These are phyloP conservation scores for Ambrosiella cleistominuta DNA, from an alignment of 2,329 filamentous ascomycete species.

Conservation along the genomic window DNA sequence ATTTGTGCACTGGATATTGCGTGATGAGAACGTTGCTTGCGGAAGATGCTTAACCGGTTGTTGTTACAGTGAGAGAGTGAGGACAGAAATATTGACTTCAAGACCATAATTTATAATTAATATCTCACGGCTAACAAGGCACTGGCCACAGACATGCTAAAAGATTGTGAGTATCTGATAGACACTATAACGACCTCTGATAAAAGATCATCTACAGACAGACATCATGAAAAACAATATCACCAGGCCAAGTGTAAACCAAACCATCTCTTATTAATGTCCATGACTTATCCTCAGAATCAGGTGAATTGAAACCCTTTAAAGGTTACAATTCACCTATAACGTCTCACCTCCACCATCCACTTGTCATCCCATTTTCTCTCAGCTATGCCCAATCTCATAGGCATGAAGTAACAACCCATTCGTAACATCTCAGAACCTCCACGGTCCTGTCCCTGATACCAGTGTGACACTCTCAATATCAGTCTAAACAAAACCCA, in stretches of 20 bases:
- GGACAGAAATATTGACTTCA: not conserved
- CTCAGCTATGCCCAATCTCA: not conserved
- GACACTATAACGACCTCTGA: not conserved
- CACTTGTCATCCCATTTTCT: not conserved
- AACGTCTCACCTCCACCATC: not conserved
- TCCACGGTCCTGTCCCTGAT: not conserved
- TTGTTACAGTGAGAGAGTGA: not conserved
- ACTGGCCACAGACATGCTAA: not conserved
- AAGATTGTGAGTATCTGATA: not conserved
- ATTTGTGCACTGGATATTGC: not conserved
- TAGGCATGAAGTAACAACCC: not conserved
- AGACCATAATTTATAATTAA: not conserved
- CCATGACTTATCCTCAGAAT: not conserved
- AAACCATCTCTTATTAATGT: not conserved
- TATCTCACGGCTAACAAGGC: not conserved
- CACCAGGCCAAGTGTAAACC: not conserved
- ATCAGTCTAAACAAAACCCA: not conserved
- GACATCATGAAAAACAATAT: not conserved
- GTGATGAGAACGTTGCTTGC: not conserved
- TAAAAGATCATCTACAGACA: not conserved
- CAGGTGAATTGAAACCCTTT: not conserved
- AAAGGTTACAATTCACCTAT: not conserved
- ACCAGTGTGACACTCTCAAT: not conserved
- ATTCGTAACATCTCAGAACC: not conserved
- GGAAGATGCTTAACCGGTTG: not conserved